A percentile compares a stretch with the other conserved stretches of the same genome.
Conservation (phyloP, 805 yeast genomes). For the Myxozyma sirexii region DNA sequence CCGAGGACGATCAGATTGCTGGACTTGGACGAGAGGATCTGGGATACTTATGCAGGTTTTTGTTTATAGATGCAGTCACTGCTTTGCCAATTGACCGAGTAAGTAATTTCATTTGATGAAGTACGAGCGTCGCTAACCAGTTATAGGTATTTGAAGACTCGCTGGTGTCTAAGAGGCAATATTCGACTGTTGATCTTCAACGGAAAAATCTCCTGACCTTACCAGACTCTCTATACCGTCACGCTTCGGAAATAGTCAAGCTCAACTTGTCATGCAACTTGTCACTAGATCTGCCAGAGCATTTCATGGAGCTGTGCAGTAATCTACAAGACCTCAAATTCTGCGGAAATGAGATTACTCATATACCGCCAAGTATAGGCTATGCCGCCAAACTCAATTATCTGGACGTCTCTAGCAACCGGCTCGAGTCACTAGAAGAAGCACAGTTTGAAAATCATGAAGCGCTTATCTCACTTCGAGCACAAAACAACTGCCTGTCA, state of each 20-base stretch:
- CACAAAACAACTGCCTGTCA: conserved; percentile 48
- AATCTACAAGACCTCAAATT: conserved; percentile 45
- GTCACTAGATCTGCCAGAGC: conserved; percentile 77
- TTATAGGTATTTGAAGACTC: conserved; percentile 11
- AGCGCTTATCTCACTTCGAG: conserved; percentile 55
- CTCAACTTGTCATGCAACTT: conserved; percentile 87
- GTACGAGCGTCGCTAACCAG: too few relatives aligned
- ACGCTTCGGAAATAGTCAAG: conserved; percentile 76
- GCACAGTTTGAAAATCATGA: conserved; percentile 55
- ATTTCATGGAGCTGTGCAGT: conserved; percentile 79
- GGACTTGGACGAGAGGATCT: conserved; percentile 83
- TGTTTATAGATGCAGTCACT: conserved; percentile 45
- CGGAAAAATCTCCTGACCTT: conserved; percentile 78
- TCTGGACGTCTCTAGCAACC: conserved; percentile 77
- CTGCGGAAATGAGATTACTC: conserved; percentile 64
- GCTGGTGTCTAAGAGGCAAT: conserved; percentile 47
- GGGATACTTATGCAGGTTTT: conserved; percentile 78
- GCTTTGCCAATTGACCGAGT: conserved; percentile 23
- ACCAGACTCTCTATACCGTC: conserved; percentile 79
- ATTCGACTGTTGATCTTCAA: conserved; percentile 71
- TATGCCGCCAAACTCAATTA: conserved; percentile 68
- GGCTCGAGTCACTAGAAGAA: conserved; percentile 55
- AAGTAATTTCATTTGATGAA: not conserved
- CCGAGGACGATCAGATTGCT: conserved; percentile 72
- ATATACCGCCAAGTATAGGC: conserved; percentile 72